Base-by-base conservation (phyloP, 768 basidiomycete genomes). In the Auricularia auricula-judae region DNA sequence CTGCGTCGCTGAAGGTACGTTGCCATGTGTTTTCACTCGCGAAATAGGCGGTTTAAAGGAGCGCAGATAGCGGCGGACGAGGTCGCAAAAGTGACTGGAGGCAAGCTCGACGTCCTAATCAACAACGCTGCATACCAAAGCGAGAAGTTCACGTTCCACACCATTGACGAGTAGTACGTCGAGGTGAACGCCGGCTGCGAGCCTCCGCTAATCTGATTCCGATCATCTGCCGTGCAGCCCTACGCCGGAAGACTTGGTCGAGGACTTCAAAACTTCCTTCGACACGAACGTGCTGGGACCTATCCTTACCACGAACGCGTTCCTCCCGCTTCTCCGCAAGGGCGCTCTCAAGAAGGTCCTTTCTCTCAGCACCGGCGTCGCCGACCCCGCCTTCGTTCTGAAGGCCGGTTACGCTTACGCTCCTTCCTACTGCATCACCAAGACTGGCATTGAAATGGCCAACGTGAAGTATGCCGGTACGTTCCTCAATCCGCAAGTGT, bases 321-420 rank as follows among this genome's bases (percentile, higher is more conserved):
- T 80, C 71, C 72, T 80, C 5, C 78, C 79, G 11, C 71, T 80
- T 23, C 69, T 80, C 47, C 67, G 66, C 47, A 51, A 51, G 47
- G 47, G 47, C 16, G 4, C 14, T 21, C 47, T 51, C 47, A 76
- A 78, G 70, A 77, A 75, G 64, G 74, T 79, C 54, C 67, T 78
- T 66, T 68, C 72, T 1, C 63, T 79, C 64, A 69, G 67, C 64
- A 71, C 68, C 29, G 76, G 73, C 43, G 36, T 74, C 16, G 76
- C 66, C 14, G 75, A 75, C 66, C 54, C 64, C 2, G 74, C 74
- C 2, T 36, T 74, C 21, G 70, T 68, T 2, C 53, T 74, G 21
- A 8, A 12, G 4, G 11, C 65, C n/a, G 70, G 65, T 11, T 64
- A 67, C 39, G 21, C 34, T 16, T 54, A 14, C 12, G 14, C 36